Conservation (phyloP, 164 flowering plant species). For the Vitis rupestris region DNA sequence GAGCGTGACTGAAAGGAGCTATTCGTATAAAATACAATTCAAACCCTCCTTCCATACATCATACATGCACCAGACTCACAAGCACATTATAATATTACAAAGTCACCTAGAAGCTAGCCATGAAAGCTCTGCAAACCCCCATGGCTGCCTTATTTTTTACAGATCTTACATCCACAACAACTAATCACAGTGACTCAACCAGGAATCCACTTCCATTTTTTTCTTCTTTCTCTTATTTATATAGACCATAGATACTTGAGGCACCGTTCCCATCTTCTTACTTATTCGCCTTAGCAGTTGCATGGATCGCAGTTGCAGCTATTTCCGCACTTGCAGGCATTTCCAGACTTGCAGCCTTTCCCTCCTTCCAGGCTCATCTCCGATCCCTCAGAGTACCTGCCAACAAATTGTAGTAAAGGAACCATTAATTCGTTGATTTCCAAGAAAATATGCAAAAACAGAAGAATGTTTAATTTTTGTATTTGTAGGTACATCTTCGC, state of each 20-base stretch:
- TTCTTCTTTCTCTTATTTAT: background rate
- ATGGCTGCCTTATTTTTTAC: no score
- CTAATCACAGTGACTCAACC: no score
- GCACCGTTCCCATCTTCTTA: background rate
- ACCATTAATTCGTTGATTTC: background rate
- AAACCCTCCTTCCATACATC: no score
- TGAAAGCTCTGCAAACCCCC: no score
- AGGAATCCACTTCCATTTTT: background rate
- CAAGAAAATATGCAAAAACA: background rate
- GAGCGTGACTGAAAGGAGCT: no score
- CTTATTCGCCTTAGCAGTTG: slow-evolving; percentile 4
- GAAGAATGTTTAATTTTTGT: background rate
- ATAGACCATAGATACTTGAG: background rate
- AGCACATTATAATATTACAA: no score
- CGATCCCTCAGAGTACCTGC: slow-evolving; percentile 21
- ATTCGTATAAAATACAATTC: no score
- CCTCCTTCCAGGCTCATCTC: background rate
- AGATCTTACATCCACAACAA: no score
- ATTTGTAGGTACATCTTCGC: slow-evolving; percentile 18
- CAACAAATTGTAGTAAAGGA: background rate
- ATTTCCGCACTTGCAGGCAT: slow-evolving; percentile 23
- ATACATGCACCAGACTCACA: no score
- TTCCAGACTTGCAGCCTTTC: slow-evolving; percentile 16
- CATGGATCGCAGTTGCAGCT: slow-evolving; percentile 23
- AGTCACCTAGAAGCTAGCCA: no score